Base-by-base conservation (phyloP, 2,329 filamentous ascomycete species). In the Trematosphaeria pertusa region DNA sequence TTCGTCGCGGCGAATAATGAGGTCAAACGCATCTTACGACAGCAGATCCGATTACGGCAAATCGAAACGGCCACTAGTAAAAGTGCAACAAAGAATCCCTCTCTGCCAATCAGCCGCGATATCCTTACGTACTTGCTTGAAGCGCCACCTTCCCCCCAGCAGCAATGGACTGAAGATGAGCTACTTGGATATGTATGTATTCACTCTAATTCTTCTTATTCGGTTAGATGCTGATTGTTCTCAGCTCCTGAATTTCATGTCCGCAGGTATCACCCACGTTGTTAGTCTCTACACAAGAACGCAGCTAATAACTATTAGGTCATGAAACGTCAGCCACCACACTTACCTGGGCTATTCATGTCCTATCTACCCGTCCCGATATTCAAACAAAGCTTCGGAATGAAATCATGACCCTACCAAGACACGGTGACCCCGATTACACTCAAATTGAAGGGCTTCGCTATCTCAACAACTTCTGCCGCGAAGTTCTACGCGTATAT, bases 141-240 rank as follows among this genome's bases (percentile, higher is more conserved):
- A 22, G 63, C 71, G 61, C 69, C 1, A 38, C 62, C 1, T 43
- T 64, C 68, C 37, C 67, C 35, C 11, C 40, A 65, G 3, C 65
- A 69, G n/a, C 62, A 50, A 24, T 77, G 75, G 58, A 65, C 67
- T 3, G 73, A 75, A 40, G 59, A 71, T 43, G 65, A 74, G 34
- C 57, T 75, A 3, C 62, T 73, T n/a, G 70, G 68, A 8, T 62
- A 72, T 56, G 67, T 72, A 48, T 17, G 48, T 46, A 4, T 33
- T 30, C 20, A 19, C 37, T 11, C 26, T 17, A 31, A n/a, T 10
- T 18, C 34, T 37, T 17, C 33, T 30, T 19, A 24, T 34, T 32
- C 15, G n/a, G n/a, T 21, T 30, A 38, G 11, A 21, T 39, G 18
- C 34, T 32, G 6, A 26, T n/a, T 30, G 18, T 32, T 15, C 31